Conservation (phyloP, 805 yeast genomes). For the Hanseniaspora guilliermondii region DNA sequence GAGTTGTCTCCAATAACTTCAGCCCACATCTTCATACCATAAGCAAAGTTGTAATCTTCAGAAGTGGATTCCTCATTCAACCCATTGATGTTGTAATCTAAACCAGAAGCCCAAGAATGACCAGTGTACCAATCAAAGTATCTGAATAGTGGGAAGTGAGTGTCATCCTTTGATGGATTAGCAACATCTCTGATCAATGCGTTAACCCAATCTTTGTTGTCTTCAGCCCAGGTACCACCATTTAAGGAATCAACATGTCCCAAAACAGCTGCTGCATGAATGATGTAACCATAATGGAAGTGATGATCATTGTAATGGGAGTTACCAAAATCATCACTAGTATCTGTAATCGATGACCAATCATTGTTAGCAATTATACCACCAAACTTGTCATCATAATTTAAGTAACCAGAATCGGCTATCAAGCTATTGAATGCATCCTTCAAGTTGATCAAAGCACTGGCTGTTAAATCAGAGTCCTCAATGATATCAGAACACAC, state of each 20-base stretch:
- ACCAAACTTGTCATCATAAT: slow-evolving; percentile 43
- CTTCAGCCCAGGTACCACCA: slow-evolving; percentile 42
- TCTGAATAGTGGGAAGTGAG: slow-evolving; percentile 51
- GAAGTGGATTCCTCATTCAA: slow-evolving; percentile 60
- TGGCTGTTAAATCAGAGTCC: slow-evolving; percentile 31
- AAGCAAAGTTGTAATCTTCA: slow-evolving; percentile 59
- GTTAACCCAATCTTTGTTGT: slow-evolving; percentile 46
- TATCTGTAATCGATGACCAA: slow-evolving; percentile 31
- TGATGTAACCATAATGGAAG: slow-evolving; percentile 74
- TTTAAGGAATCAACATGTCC: slow-evolving; percentile 46
- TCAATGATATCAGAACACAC: slow-evolving; percentile 38
- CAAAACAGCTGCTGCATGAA: slow-evolving; percentile 71
- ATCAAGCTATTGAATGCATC: slow-evolving; percentile 29
- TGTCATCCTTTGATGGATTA: slow-evolving; percentile 43
- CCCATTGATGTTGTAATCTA: slow-evolving; percentile 52
- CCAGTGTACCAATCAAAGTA: slow-evolving; percentile 62
- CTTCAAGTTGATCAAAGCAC: slow-evolving; percentile 30
- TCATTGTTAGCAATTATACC: slow-evolving; percentile 42
- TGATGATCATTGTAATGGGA: slow-evolving; percentile 77
- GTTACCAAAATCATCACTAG: slow-evolving; percentile 52
- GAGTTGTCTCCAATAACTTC: slow-evolving; percentile 39
- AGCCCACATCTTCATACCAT: slow-evolving; percentile 60
- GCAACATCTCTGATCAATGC: slow-evolving; percentile 54
- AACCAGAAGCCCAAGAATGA: slow-evolving; percentile 65
- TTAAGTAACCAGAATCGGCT: slow-evolving; percentile 29